These are phyloP conservation scores for Chlorella sp. DNA, from an alignment of 139 green algal genomes.

Conservation along the genomic window DNA sequence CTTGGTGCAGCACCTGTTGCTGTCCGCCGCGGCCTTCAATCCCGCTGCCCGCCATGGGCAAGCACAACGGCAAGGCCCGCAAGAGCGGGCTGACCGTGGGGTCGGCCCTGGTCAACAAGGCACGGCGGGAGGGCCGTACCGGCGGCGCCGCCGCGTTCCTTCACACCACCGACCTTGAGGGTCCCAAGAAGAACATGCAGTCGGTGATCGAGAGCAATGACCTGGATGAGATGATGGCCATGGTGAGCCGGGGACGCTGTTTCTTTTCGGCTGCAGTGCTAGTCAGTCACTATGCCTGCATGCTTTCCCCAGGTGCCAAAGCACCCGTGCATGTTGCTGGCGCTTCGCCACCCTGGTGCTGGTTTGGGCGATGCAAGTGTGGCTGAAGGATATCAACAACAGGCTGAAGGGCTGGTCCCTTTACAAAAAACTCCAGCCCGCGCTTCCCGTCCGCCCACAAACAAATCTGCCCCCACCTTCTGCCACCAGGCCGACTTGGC, in stretches of 20 bases:
- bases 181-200: conserved; percentile 67
- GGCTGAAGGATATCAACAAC: too few species aligned
- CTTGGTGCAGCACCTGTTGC: neutral
- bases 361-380: too few species aligned
- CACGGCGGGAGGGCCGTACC: conserved; percentile 56
- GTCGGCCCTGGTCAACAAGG: conserved; percentile 60
- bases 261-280: too few species aligned
- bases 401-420: too few species aligned
- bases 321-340: too few species aligned
- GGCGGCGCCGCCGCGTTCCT: conserved; percentile 26
- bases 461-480: neutral
- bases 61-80: conserved; percentile 89
- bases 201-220: conserved; percentile 91
- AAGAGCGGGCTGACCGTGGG: conserved; percentile 72
- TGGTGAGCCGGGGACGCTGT: too few species aligned
- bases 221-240: conserved; percentile 93
- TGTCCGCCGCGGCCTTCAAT: neutral
- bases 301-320: too few species aligned
- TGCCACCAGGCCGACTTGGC: conserved; percentile 81
- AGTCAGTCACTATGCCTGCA: too few species aligned
- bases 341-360: too few species aligned
- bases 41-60: conserved; percentile 72
- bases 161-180: conserved; percentile 72
- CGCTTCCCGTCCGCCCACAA: neutral
- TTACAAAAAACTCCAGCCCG: too few species aligned